A percentile compares a stretch with the other conserved stretches of the same genome.
These are phyloP conservation scores for Saturnispora mendoncae DNA, from an alignment of 805 yeast genomes.

Conservation along the genomic window DNA sequence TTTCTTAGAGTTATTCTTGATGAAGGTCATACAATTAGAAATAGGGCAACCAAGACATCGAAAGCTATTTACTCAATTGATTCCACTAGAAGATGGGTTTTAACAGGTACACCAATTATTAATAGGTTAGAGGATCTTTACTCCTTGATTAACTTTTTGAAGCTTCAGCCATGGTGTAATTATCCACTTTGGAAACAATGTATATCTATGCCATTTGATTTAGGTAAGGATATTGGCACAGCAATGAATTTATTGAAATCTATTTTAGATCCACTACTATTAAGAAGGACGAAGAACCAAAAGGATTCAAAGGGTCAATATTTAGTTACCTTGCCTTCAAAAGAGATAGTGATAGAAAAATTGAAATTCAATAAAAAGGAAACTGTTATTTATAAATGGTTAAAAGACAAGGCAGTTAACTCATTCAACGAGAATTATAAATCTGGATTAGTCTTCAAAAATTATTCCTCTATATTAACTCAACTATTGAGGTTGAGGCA, in stretches of 20 bases:
- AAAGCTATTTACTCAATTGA: constrained; percentile 62
- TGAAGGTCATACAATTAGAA: constrained; percentile 86
- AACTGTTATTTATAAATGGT: constrained; percentile 53
- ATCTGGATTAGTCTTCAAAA: constrained; percentile 59
- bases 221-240: constrained; percentile 50
- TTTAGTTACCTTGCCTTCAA: constrained; percentile 67
- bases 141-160: constrained; percentile 63
- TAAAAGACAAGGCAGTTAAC: constrained; percentile 56
- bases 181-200: constrained; percentile 82
- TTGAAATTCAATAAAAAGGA: constrained; percentile 63
- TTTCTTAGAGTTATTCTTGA: constrained; percentile 68
- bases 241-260: constrained; percentile 82
- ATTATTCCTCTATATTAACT: constrained; percentile 71
- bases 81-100: constrained; percentile 66
- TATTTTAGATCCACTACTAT: constrained; percentile 69
- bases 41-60: constrained; percentile 69
- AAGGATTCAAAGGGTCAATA: constrained; percentile 63
- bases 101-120: constrained; percentile 91
- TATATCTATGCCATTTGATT: constrained; percentile 72
- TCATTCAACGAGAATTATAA: constrained; percentile 52
- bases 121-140: constrained; percentile 81
- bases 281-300: constrained; percentile 84
- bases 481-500: constrained; percentile 81
- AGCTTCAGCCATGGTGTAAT: constrained; percentile 85
- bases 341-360: constrained; percentile 60